A percentile compares a stretch with the other conserved stretches of the same genome.
Evolutionary conservation across 768 basidiomycete species (phyloP).

Genomic region (Rhodotorula babjevae): DNA sequence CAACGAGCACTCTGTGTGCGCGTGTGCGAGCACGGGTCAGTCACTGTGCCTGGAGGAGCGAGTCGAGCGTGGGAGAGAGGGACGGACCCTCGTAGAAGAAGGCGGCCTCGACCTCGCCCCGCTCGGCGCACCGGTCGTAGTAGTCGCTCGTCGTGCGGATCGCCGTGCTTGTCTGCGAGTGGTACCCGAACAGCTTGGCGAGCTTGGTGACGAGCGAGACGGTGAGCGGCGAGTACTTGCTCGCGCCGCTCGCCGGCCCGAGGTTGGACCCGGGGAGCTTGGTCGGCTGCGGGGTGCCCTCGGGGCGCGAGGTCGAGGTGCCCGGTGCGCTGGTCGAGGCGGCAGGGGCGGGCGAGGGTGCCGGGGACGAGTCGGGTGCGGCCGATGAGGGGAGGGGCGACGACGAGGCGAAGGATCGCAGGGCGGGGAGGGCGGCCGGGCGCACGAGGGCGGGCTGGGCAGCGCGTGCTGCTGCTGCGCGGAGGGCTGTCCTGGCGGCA

Average conservation of each 20-base stretch:
- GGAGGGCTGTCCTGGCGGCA: neutral
- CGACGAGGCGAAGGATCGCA: neutral
- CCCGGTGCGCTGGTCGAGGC: neutral
- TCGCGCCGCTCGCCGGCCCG: conserved; percentile 5
- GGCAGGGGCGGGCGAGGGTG: neutral
- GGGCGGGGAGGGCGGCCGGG: neutral
- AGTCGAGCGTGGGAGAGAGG: too few relatives aligned
- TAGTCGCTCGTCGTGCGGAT: conserved; percentile 50
- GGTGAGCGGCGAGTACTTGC: conserved; percentile 37
- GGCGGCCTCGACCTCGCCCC: conserved; percentile 47
- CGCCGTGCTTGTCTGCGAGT: conserved; percentile 48
- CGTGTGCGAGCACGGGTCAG: neutral
- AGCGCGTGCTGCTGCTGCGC: neutral
- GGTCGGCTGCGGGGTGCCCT: conserved; percentile 23
- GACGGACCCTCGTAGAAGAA: conserved; percentile 52
- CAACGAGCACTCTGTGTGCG: conserved; percentile 63
- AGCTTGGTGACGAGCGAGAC: conserved; percentile 41
- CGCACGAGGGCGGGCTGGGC: neutral
- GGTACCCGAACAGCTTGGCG: conserved; percentile 51
- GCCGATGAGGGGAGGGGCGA: neutral
- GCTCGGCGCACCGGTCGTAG: conserved; percentile 49
- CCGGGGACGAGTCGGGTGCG: conserved; percentile 1
- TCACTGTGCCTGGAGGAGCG: too few relatives aligned
- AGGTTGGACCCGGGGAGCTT: conserved; percentile 36
- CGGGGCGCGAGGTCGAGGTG: conserved; percentile 9